Evolutionary conservation across 208 protist genomes (phyloP).

Genomic region (Trypanosoma caninum): DNA sequence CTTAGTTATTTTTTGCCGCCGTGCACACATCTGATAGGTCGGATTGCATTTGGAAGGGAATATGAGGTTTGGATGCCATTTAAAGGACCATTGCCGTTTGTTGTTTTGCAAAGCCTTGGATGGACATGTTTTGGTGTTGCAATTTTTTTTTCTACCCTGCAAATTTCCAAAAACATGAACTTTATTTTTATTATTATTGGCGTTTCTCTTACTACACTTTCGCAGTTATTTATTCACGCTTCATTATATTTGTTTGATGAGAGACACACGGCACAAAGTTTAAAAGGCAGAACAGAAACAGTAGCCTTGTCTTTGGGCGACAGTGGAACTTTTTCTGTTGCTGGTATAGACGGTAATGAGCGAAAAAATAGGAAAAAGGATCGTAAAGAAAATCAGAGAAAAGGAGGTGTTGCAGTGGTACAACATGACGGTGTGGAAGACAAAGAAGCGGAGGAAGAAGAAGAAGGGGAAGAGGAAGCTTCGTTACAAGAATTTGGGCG

Average conservation of each 20-base stretch:
- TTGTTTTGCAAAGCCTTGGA: slow-evolving; percentile 46
- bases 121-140: slow-evolving; percentile 58
- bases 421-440: no score
- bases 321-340: not conserved
- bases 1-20: slow-evolving; percentile 61
- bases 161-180: slow-evolving; percentile 38
- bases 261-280: not conserved
- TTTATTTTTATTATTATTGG: slow-evolving; percentile 46
- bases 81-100: slow-evolving; percentile 50
- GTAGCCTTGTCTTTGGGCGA: not conserved
- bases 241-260: slow-evolving; percentile 58
- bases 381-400: no score
- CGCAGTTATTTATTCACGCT: slow-evolving; percentile 67
- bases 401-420: no score
- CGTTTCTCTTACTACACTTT: slow-evolving; percentile 34
- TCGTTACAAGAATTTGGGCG: not conserved
- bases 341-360: no score
- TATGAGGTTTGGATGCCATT: slow-evolving; percentile 70
- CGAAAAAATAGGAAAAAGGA: no score
- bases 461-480: slow-evolving; percentile 7
- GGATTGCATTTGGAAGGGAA: slow-evolving; percentile 45
- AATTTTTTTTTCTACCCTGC: slow-evolving; percentile 62
- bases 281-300: not conserved
- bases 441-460: no score
- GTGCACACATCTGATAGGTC: slow-evolving; percentile 61